Conservation (phyloP, 495 filamentous ascomycete genomes). For the Tuber melanosporum region DNA sequence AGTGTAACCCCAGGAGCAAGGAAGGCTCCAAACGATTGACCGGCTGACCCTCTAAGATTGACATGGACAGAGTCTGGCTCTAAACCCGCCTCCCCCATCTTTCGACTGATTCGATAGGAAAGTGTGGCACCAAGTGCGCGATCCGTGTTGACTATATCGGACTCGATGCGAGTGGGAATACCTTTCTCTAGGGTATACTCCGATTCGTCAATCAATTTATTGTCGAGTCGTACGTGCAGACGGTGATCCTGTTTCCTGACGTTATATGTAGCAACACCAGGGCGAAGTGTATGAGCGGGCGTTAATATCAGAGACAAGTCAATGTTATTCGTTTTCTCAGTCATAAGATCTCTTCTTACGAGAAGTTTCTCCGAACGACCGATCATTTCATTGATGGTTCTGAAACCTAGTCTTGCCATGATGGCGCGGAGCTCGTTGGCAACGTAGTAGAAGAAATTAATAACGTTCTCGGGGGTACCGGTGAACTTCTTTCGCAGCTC, state of each 20-base stretch:
- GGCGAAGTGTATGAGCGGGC: constrained; percentile 89
- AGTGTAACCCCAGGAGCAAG: constrained; percentile 91
- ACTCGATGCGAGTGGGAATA: constrained; percentile 89
- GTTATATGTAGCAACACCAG: constrained; percentile 96
- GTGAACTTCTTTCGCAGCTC: constrained; percentile 92
- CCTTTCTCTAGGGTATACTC: constrained; percentile 96
- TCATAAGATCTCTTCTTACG: constrained; percentile 82
- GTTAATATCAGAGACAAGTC: constrained; percentile 94
- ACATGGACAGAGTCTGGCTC: constrained; percentile 94
- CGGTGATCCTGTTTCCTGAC: constrained; percentile 97
- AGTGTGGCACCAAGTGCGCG: constrained; percentile 89
- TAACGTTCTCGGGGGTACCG: constrained; percentile 93
- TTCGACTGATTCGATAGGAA: constrained; percentile 92
- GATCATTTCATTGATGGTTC: constrained; percentile 98
- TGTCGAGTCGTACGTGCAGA: constrained; percentile 90
- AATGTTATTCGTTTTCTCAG: constrained; percentile 83
- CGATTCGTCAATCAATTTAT: constrained; percentile 96
- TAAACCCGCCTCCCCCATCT: constrained; percentile 82
- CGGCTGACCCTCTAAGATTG: constrained; percentile 97
- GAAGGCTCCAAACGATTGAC: constrained; percentile 96
- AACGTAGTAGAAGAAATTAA: constrained; percentile 99
- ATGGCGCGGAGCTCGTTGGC: constrained; percentile 96
- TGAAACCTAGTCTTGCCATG: constrained; percentile 93
- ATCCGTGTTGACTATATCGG: constrained; percentile 97
- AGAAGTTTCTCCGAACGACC: constrained; percentile 83